Percentiles rank a stretch among this genome's conserved stretches.
These are phyloP conservation scores for Aspergillus aculeatus DNA, from an alignment of 2,329 filamentous ascomycete genomes.

Conservation along the genomic window DNA sequence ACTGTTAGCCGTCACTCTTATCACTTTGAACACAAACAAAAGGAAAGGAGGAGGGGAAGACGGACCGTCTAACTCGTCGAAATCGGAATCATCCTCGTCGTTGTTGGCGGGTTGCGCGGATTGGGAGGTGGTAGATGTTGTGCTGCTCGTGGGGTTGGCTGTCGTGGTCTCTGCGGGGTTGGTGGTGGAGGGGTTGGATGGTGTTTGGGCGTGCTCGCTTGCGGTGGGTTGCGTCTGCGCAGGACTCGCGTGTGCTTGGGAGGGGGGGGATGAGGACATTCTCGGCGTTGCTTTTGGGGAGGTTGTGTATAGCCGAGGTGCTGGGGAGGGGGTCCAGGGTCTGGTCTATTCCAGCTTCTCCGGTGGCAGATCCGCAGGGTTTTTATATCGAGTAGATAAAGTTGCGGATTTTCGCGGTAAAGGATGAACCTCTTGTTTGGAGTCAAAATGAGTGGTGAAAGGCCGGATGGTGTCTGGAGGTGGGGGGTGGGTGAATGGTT, in stretches of 20 bases:
- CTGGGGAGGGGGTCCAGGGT: neutral
- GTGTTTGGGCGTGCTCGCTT: neutral
- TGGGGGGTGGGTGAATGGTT: too few species aligned
- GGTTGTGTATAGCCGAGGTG: slow-evolving; percentile 3
- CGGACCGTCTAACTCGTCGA: slow-evolving; percentile 87
- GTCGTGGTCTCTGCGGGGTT: neutral
- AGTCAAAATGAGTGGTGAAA: too few species aligned
- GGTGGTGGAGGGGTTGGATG: neutral
- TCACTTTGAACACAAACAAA: too few species aligned
- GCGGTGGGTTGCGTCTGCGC: neutral
- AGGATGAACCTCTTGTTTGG: too few species aligned
- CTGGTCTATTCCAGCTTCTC: too few species aligned
- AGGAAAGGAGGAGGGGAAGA: too few species aligned
- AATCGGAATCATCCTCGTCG: slow-evolving; percentile 81
- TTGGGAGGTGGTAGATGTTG: neutral
- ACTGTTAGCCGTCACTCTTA: neutral
- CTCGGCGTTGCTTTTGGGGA: neutral
- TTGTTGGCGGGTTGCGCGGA: slow-evolving; percentile 23
- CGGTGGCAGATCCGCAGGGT: too few species aligned
- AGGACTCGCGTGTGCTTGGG: neutral
- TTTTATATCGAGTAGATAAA: too few species aligned
- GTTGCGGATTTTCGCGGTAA: too few species aligned
- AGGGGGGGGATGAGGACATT: neutral
- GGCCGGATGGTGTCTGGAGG: too few species aligned
- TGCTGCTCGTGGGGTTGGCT: too few species aligned